phyloP scores from a whole-genome alignment of 2,329 filamentous ascomycete genomes.

The Aspergillus nomiae region DNA sequence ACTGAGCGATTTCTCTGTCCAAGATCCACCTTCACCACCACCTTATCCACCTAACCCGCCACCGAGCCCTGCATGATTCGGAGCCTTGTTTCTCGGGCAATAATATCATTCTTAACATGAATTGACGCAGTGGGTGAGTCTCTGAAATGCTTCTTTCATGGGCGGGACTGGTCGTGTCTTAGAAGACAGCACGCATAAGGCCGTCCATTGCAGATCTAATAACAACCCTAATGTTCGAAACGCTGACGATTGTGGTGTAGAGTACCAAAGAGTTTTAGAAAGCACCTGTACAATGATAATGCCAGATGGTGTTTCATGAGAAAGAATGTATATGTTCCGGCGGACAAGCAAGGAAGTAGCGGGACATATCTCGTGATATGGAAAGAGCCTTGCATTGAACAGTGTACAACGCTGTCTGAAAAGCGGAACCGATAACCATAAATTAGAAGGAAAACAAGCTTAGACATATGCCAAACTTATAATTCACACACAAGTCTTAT shows the following conservation, averaged over 20 bases:
- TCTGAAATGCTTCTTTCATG: background rate
- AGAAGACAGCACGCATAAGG: no score
- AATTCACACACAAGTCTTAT: background rate
- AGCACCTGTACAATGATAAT: slow-evolving; percentile 10
- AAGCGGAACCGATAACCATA: background rate
- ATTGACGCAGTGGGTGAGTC: background rate
- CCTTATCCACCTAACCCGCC: slow-evolving; percentile 44
- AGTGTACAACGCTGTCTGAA: background rate
- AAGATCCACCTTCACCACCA: slow-evolving; percentile 32
- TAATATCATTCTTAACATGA: background rate
- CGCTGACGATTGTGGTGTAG: background rate
- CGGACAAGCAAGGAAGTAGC: background rate
- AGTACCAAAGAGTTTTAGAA: slow-evolving; percentile 3
- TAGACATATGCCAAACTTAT: background rate
- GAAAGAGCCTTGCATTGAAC: background rate
- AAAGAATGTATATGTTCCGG: slow-evolving; percentile 9
- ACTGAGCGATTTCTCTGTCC: slow-evolving; percentile 13
- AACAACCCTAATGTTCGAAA: no score
- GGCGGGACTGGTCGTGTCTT: background rate
- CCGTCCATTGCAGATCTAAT: background rate
- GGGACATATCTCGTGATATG: background rate
- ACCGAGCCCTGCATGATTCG: slow-evolving; percentile 38
- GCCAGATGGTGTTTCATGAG: slow-evolving; percentile 2
- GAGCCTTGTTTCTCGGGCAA: background rate
- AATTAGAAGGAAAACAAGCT: background rate